Percentiles rank a stretch among this genome's conserved stretches.
These are phyloP conservation scores for Phytophthora pini DNA, from an alignment of 352 stramenopile genomes.

Conservation along the genomic window DNA sequence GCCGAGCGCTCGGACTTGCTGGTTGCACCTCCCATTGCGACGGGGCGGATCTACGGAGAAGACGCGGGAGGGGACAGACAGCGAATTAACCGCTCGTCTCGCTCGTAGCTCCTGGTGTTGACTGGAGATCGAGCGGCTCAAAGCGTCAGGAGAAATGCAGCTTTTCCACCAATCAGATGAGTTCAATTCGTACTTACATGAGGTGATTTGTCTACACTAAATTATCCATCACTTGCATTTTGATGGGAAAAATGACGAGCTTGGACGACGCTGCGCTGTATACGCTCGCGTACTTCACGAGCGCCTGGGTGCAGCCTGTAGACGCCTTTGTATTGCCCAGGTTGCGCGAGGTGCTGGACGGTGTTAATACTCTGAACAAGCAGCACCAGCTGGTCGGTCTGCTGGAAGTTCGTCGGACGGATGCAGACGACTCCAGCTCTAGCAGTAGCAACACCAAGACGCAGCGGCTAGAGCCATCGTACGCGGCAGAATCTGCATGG, in stretches of 20 bases:
- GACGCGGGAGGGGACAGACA: constrained; percentile 25
- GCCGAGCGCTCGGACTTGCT: constrained; percentile 39
- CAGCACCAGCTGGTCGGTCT: constrained; percentile 24
- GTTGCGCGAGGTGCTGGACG: constrained; percentile 21
- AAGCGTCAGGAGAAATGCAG: constrained; percentile 14
- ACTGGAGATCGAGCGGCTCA: constrained; percentile 42
- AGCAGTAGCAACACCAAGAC: neutral
- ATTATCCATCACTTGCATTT: neutral
- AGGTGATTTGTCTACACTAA: constrained; percentile 20
- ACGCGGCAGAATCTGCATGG: constrained; percentile 1
- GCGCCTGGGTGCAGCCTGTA: constrained; percentile 47
- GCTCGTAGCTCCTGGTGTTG: constrained; percentile 27
- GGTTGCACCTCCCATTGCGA: constrained; percentile 58
- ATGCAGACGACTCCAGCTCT: neutral
- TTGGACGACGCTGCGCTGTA: constrained; percentile 38
- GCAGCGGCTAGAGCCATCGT: constrained; percentile 38
- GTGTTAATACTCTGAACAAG: constrained; percentile 10
- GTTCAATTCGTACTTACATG: constrained; percentile 18
- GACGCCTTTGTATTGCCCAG: constrained; percentile 39
- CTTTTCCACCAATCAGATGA: constrained; percentile 23
- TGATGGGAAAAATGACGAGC: constrained; percentile 17
- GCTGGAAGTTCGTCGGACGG: constrained; percentile 33
- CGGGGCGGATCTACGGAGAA: constrained; percentile 12
- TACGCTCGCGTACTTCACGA: constrained; percentile 55
- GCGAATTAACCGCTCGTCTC: constrained; percentile 14